These are phyloP conservation scores for Priceomyces castillae DNA, from an alignment of 805 yeast species.

Conservation along the genomic window DNA sequence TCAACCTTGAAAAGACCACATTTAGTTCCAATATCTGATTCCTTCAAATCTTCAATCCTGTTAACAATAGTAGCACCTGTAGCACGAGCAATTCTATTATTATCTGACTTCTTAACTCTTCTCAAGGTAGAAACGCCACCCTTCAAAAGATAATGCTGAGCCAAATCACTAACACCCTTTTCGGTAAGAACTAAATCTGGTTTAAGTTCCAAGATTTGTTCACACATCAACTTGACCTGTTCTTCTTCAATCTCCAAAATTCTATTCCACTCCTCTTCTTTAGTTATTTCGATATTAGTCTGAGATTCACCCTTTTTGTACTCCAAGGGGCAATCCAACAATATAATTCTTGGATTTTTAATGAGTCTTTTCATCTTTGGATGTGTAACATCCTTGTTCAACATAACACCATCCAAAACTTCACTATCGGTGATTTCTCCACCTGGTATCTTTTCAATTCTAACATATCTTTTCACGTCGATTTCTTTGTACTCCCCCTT, in stretches of 20 bases:
- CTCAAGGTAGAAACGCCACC: slow-evolving; percentile 91
- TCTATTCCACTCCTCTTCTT: slow-evolving; percentile 95
- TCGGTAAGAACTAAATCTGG: slow-evolving; percentile 96
- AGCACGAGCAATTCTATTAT: slow-evolving; percentile 93
- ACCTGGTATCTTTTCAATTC: slow-evolving; percentile 96
- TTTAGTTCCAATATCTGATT: slow-evolving; percentile 79
- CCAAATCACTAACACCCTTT: slow-evolving; percentile 96
- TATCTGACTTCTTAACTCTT: slow-evolving; percentile 93
- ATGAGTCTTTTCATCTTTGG: slow-evolving; percentile 94
- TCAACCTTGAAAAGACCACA: slow-evolving; percentile 94
- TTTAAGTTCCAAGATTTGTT: slow-evolving; percentile 74
- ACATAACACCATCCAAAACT: slow-evolving; percentile 86
- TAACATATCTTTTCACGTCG: slow-evolving; percentile 87
- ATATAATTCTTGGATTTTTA: slow-evolving; percentile 82
- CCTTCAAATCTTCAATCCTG: slow-evolving; percentile 91
- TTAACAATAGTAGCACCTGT: slow-evolving; percentile 97
- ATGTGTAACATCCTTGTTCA: slow-evolving; percentile 97
- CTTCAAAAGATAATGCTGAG: slow-evolving; percentile 92
- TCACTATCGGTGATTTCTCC: slow-evolving; percentile 90
- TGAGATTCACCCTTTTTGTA: slow-evolving; percentile 99
- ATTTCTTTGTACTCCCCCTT: slow-evolving; percentile 70
- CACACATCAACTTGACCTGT: slow-evolving; percentile 86
- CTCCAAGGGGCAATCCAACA: slow-evolving; percentile 95
- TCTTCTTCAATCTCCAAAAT: slow-evolving; percentile 96
- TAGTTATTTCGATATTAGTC: slow-evolving; percentile 94